A percentile compares a stretch with the other conserved stretches of the same genome.
These are phyloP conservation scores for Claviceps capensis DNA, from an alignment of 2,329 filamentous ascomycete genomes.

Conservation along the genomic window DNA sequence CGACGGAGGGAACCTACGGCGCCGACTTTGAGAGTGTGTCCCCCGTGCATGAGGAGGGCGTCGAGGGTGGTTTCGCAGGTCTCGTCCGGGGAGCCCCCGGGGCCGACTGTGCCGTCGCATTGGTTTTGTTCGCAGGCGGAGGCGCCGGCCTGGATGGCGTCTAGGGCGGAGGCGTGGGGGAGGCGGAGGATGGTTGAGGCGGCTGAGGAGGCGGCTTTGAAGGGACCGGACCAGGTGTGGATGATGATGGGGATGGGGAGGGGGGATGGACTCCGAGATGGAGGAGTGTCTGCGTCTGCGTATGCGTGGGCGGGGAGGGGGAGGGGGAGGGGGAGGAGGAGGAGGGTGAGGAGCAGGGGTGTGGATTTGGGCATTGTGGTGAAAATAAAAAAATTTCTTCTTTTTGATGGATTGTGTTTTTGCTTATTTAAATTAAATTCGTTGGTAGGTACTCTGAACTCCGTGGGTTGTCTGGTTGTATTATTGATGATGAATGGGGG, in stretches of 20 bases:
- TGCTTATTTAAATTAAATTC: no score
- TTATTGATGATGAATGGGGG: no score
- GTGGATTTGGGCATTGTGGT: background rate
- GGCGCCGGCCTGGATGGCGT: constrained; percentile 39
- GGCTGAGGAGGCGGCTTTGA: constrained; percentile 36
- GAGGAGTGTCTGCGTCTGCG: background rate
- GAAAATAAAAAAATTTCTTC: no score
- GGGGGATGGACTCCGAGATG: constrained; percentile 8
- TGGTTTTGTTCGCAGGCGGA: constrained; percentile 35
- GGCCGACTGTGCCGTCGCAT: constrained; percentile 42
- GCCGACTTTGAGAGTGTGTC: constrained; percentile 33
- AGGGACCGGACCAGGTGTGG: constrained; percentile 41
- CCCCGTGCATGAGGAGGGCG: constrained; percentile 44
- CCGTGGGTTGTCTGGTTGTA: no score
- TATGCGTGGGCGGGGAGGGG: background rate
- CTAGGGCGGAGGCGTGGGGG: constrained; percentile 25
- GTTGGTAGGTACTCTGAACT: no score
- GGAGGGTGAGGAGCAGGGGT: background rate
- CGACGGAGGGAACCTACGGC: constrained; percentile 38
- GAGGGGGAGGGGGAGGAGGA: constrained; percentile 2
- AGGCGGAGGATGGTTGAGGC: constrained; percentile 27
- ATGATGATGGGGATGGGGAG: constrained; percentile 34
- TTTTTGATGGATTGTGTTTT: no score
- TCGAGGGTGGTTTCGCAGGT: constrained; percentile 44
- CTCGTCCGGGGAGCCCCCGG: constrained; percentile 41